Evolutionary conservation across 1,139 yeast genomes (phyloP).

Genomic region (Kurtzmaniella natalensis): DNA sequence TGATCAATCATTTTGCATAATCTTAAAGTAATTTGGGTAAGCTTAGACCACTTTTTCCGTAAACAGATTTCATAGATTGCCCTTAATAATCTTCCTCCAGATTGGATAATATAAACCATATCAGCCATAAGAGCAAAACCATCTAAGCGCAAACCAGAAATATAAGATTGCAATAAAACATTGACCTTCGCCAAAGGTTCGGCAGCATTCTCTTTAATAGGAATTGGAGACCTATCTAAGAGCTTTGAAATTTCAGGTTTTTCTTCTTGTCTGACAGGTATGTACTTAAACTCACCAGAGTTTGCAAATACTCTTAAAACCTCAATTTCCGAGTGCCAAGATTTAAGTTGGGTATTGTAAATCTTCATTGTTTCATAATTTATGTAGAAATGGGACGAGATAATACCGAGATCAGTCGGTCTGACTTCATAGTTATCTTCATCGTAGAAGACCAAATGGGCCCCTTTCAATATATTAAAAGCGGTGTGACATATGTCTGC

Average conservation of each 20-base stretch:
- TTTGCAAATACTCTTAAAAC: constrained; percentile 69
- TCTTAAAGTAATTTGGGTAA: constrained; percentile 55
- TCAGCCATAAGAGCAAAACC: constrained; percentile 93
- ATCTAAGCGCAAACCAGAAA: constrained; percentile 68
- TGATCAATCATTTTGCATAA: constrained; percentile 77
- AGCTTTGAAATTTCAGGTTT: constrained; percentile 69
- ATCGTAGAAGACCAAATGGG: constrained; percentile 60
- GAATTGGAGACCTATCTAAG: constrained; percentile 76
- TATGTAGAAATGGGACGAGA: constrained; percentile 86
- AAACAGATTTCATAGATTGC: constrained; percentile 81
- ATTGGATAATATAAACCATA: constrained; percentile 89
- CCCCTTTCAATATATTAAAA: constrained; percentile 48
- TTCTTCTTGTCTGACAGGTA: constrained; percentile 87
- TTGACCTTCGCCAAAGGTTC: constrained; percentile 80
- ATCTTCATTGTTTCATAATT: constrained; percentile 63
- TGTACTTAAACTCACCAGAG: constrained; percentile 80
- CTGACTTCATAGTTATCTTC: constrained; percentile 34
- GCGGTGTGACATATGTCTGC: constrained; percentile 77
- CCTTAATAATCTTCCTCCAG: constrained; percentile 83
- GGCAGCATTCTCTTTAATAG: constrained; percentile 66
- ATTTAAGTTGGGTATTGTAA: constrained; percentile 59
- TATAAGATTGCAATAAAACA: constrained; percentile 77
- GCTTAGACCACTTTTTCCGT: constrained; percentile 66
- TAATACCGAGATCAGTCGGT: constrained; percentile 76
- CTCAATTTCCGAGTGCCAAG: constrained; percentile 69